These are phyloP conservation scores for Microsporum ferrugineum DNA, from an alignment of 2,329 filamentous ascomycete genomes.

Conservation along the genomic window DNA sequence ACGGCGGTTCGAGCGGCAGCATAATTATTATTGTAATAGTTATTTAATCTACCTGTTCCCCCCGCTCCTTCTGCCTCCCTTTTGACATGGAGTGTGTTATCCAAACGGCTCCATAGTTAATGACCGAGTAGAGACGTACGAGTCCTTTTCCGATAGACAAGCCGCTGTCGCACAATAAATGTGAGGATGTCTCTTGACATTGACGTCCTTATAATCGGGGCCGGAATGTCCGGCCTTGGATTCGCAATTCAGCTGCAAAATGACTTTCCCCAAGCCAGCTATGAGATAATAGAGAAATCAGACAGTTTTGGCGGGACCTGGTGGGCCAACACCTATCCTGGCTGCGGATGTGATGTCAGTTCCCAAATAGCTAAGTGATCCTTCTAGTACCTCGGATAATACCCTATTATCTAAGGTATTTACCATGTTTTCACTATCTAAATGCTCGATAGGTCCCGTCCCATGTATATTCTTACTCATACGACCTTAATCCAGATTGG, in stretches of 20 bases:
- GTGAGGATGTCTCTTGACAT: conserved; percentile 28
- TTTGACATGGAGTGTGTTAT: background rate
- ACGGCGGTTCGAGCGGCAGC: background rate
- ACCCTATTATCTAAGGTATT: background rate
- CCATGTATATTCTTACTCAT: conserved; percentile 36
- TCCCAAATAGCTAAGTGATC: background rate
- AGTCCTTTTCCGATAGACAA: background rate
- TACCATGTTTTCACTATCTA: background rate
- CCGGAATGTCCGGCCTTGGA: conserved; percentile 39
- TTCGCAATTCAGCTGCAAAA: conserved; percentile 37
- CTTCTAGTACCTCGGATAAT: background rate
- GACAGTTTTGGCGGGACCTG: conserved; percentile 29
- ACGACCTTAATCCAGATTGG: conserved; percentile 33
- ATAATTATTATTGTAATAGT: background rate
- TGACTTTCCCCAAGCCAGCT: conserved; percentile 28
- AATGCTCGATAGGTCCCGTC: conserved; percentile 18
- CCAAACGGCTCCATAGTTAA: background rate
- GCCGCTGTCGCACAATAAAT: too few relatives aligned
- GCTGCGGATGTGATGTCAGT: conserved; percentile 29
- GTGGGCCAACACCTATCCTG: conserved; percentile 27
- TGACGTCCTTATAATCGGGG: conserved; percentile 42
- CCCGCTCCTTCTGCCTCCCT: background rate
- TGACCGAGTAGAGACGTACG: background rate
- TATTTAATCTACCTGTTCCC: background rate
- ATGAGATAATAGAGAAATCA: conserved; percentile 37